Percentiles rank a stretch among this genome's conserved stretches.
These are phyloP conservation scores for Fraxinus ornus DNA, from an alignment of 305 asterid species.

Conservation along the genomic window DNA sequence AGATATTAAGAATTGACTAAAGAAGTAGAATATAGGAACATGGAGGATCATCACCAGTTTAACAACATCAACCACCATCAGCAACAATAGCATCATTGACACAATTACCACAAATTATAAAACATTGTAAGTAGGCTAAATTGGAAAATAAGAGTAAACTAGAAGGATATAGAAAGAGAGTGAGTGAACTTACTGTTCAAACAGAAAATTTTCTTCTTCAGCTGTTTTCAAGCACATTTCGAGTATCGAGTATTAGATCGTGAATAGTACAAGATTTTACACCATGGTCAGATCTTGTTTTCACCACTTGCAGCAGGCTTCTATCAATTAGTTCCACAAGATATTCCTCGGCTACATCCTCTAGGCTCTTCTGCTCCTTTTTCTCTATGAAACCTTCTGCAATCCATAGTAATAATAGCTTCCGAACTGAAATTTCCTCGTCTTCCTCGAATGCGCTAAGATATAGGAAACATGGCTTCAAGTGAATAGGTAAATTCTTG, in stretches of 20 bases:
- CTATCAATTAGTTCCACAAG: conserved; percentile 24
- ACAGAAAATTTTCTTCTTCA: conserved; percentile 25
- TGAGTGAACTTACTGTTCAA: not conserved
- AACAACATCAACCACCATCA: not conserved
- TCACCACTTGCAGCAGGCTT: conserved; percentile 4
- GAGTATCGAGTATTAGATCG: conserved; percentile 33
- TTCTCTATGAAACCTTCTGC: too few species aligned
- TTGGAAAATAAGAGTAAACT: not conserved
- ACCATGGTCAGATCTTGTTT: not conserved
- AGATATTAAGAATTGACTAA: not conserved
- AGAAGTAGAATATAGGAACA: not conserved
- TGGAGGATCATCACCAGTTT: not conserved
- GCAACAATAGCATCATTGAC: not conserved
- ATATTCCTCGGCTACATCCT: too few species aligned
- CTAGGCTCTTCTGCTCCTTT: too few species aligned
- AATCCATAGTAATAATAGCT: too few species aligned
- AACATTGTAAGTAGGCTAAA: not conserved
- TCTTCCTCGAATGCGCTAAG: too few species aligned
- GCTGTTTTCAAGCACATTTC: conserved; percentile 23
- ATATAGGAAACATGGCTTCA: too few species aligned
- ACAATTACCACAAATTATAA: not conserved
- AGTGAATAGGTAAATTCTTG: too few species aligned
- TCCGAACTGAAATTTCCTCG: too few species aligned
- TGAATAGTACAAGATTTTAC: conserved; percentile 21
- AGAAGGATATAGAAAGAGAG: not conserved